phyloP scores from a whole-genome alignment of 1,139 yeast genomes.

The Lodderomyces beijingensis region DNA sequence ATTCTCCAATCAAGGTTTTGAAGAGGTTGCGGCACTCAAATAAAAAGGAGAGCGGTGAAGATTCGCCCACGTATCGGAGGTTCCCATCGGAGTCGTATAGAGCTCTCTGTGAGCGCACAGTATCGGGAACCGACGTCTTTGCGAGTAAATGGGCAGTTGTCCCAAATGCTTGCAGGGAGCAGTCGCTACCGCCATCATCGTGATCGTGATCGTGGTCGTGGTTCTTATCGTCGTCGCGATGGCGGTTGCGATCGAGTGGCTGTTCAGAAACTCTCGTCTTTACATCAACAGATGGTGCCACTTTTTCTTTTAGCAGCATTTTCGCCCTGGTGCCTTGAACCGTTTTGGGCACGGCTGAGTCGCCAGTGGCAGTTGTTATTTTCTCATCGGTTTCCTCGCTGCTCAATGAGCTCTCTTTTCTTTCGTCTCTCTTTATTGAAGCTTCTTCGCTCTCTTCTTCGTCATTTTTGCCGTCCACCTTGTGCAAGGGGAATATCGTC shows the following conservation, averaged over 20 bases:
- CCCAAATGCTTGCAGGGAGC: not conserved
- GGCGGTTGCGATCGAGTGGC: no score
- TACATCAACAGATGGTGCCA: no score
- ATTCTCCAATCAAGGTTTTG: constrained; percentile 12
- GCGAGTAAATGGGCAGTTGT: not conserved
- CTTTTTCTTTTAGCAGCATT: not conserved
- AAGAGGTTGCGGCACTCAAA: constrained; percentile 22
- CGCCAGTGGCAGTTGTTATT: not conserved
- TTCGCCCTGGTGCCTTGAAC: not conserved
- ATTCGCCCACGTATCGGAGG: constrained; percentile 22
- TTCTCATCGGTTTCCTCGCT: not conserved
- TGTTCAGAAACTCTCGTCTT: no score
- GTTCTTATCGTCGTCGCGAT: not conserved
- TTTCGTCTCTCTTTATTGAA: not conserved
- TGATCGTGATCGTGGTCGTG: not conserved
- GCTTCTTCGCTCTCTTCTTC: not conserved
- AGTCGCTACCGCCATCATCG: not conserved
- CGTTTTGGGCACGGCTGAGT: not conserved
- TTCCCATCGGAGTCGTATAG: constrained; percentile 15
- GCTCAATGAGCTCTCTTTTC: not conserved
- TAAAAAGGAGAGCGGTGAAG: constrained; percentile 21
- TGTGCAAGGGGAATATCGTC: constrained; percentile 12
- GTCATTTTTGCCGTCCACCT: constrained; percentile 7
- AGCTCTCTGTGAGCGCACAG: constrained; percentile 5
- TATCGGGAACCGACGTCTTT: not conserved